Conservation (phyloP, 352 stramenopile species). For the Pythium scleroteichum region DNA sequence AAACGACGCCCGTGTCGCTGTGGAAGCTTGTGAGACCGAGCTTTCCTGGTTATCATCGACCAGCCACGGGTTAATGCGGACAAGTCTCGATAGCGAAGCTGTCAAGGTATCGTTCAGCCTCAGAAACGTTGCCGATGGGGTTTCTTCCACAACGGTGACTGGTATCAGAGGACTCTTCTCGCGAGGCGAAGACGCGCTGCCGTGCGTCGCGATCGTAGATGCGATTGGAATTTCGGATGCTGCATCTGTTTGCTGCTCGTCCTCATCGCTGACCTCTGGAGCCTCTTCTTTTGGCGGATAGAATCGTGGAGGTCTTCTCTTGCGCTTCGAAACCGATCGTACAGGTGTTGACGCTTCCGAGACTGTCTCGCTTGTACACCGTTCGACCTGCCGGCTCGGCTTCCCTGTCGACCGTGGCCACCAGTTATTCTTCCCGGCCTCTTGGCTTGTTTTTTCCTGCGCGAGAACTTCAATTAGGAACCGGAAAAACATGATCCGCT, state of each 20-base stretch:
- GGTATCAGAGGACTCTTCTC: neutral
- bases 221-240: neutral
- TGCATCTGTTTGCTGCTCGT: neutral
- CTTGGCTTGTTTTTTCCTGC: slow-evolving; percentile 18
- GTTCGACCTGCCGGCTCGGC: neutral
- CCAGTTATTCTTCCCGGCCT: slow-evolving; percentile 7
- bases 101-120: slow-evolving; percentile 2
- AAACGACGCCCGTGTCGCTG: slow-evolving; percentile 19
- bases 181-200: neutral
- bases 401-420: slow-evolving; percentile 16
- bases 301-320: neutral
- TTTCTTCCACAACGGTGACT: neutral
- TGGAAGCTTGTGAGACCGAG: neutral
- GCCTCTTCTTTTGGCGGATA: slow-evolving; percentile 8
- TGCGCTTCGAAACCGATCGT: slow-evolving; percentile 1
- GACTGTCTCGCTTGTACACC: neutral
- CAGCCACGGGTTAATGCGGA: slow-evolving; percentile 18
- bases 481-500: slow-evolving; percentile 61
- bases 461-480: slow-evolving; percentile 45
- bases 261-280: neutral
- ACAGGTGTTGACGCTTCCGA: neutral
- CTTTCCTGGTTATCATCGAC: slow-evolving; percentile 7
- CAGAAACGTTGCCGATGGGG: neutral
- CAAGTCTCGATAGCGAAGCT: slow-evolving; percentile 1
- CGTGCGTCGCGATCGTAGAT: slow-evolving; percentile 9